Evolutionary conservation across 208 protist species (phyloP), one percentile per base, ranked within the genome.

Genomic region (Endotrypanum monterogeii): DNA sequence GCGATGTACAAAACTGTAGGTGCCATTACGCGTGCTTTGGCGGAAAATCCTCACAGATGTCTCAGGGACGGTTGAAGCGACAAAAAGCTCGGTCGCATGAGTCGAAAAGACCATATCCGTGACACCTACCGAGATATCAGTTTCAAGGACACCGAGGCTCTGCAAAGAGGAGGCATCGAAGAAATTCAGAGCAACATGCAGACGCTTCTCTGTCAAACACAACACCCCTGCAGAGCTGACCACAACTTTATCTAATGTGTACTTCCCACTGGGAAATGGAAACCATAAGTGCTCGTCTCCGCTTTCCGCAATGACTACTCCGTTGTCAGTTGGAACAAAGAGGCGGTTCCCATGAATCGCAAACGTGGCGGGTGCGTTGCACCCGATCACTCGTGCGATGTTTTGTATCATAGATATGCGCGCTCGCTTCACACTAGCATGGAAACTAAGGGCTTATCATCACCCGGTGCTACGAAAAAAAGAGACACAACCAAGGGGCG

Each of bases 141-240:
- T 76, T 3, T 83, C 76, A 6, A 91, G 55, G n/a, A 76, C 67
- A 11, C 89, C 73, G 37, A 94, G 25, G 11, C 76, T 52, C 60
- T 80, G 74, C 55, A 75, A 76, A 7, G 81, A 76, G 28, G 83
- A 74, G 11, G 63, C 74, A n/a, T 83, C 78, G 82, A 89, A 94
- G 51, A 94, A 84, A 55, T 85, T 80, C 8, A 97, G 60, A 4
- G 74, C 60, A 20, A 94, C 84, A 18, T 79, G 69, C 41, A 94
- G 76, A 3, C 86, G 80, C 41, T 74, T 71, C 77, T 94, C 87
- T 0, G 88, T 83, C 1, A 94, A 25, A 60, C 87, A 94, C 23
- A 96, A 41, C 28, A 94, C 25, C 23, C 72, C 79, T 1, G 57
- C 37, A 0, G 71, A 23, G 32, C 75, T 83, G 41, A 82, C 78